A percentile compares a stretch with the other conserved stretches of the same genome.
phyloP scores from a whole-genome alignment of 2,329 filamentous ascomycete genomes.

The Emericellopsis atlantica region DNA sequence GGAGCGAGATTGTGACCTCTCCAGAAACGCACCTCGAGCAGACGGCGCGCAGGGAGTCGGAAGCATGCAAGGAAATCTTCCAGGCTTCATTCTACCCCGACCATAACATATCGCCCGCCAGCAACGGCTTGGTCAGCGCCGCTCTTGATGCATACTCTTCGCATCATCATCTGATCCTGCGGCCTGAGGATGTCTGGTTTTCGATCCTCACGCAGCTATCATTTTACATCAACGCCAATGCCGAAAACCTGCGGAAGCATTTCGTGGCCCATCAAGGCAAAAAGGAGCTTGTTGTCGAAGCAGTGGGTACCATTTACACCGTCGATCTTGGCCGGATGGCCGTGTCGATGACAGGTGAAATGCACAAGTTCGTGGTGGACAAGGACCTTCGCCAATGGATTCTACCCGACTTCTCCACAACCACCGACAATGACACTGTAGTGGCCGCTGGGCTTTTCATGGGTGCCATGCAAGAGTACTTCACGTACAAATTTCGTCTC shows the following conservation, averaged over 20 bases:
- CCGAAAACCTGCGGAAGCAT: conserved; percentile 25
- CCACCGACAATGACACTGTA: conserved; percentile 25
- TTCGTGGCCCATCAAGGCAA: conserved; percentile 28
- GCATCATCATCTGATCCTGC: conserved; percentile 30
- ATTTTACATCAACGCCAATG: conserved; percentile 30
- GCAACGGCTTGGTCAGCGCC: conserved; percentile 25
- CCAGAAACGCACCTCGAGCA: too few species aligned
- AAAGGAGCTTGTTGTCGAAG: conserved; percentile 5
- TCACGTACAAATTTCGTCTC: conserved; percentile 15
- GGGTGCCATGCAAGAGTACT: conserved; percentile 36
- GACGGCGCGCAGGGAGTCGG: too few species aligned
- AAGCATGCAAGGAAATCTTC: not conserved
- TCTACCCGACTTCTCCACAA: conserved; percentile 38
- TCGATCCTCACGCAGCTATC: conserved; percentile 34
- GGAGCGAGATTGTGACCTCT: too few species aligned
- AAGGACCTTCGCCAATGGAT: conserved; percentile 30
- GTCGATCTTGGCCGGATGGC: conserved; percentile 11
- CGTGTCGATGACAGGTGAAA: conserved; percentile 22
- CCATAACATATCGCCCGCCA: not conserved
- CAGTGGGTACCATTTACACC: conserved; percentile 1
- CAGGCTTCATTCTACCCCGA: conserved; percentile 1
- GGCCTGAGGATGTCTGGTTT: conserved; percentile 41
- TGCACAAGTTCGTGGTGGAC: conserved; percentile 27
- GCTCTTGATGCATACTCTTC: conserved; percentile 25
- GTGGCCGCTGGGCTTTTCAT: conserved; percentile 35